Evolutionary conservation across 441 rosid species (phyloP), one percentile per base, ranked within the genome.

Genomic region (Erodium trifolium): DNA sequence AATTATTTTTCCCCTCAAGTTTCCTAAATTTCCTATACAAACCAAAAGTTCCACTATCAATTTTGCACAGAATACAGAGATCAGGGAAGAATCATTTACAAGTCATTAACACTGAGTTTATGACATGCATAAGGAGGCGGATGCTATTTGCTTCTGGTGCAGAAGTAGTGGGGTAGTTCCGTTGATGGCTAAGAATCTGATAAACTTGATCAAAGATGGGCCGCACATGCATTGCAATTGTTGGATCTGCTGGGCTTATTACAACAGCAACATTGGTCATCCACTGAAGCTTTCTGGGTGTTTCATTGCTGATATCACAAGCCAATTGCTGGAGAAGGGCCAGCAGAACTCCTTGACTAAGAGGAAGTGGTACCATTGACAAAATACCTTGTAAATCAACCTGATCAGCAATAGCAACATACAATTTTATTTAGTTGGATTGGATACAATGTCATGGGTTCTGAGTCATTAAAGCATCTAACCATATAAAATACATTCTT

Each of bases 261-360:
- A 81, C 88, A 37, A 81, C 82, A 13, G 89, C 86, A 67, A 85
- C 91, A 23, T 87, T 93, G 14, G 86, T 86, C 92, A 89, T 87
- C 96, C 96, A 89, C 35, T 77, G 68, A 55, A 87, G 51, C 74
- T 89, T 87, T 74, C 70, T 79, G 0, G 76, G 41, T 2, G 87
- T 86, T 23, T 82, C 91, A 7, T 80, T 87, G 49, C 69, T 78
- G 62, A 87, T 80, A 75, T 89, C 96, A 57, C 88, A 89, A 49
- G 92, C 86, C 76, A 89, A 68, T 60, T 89, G 96, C 80, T 89
- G 96, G 16, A 89, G 77, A 67, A 89, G 92, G 2, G 93, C 85
- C 57, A 89, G 81, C 43, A 89, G 79, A 60, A 89, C 91, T 73
- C 96, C 88, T 73, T 89, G 96, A 80, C 89, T 87, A 69, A 89